Conservation (phyloP, 2,329 filamentous ascomycete species). For the Colletotrichum liaoningense region DNA sequence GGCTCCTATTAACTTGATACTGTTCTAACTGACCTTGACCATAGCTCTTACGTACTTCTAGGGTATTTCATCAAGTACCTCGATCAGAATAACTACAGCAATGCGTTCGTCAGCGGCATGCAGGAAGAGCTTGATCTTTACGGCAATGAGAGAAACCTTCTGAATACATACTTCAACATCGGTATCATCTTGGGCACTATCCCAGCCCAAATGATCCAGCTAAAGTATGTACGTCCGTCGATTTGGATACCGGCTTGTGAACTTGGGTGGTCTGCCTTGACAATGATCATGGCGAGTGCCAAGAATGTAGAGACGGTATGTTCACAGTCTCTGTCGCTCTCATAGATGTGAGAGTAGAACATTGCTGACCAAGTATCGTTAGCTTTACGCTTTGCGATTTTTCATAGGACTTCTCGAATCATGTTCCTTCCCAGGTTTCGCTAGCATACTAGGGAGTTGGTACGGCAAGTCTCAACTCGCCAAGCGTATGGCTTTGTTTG, state of each 20-base stretch:
- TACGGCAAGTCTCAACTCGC: not conserved
- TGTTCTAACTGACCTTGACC: rapidly evolving
- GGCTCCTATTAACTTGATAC: not conserved
- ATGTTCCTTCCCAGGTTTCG: not conserved
- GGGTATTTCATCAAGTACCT: not conserved
- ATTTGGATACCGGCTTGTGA: not conserved
- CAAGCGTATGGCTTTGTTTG: not conserved
- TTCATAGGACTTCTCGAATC: not conserved
- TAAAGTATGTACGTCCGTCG: not conserved
- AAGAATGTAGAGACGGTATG: not conserved
- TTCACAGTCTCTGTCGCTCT: too few relatives aligned
- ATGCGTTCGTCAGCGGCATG: not conserved
- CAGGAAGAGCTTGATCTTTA: not conserved
- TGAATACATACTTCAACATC: not conserved
- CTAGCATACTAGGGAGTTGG: not conserved
- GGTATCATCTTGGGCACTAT: not conserved
- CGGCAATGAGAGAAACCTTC: not conserved
- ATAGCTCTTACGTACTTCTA: not conserved
- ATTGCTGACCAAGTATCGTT: not conserved
- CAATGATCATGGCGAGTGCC: not conserved
- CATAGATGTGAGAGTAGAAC: too few relatives aligned
- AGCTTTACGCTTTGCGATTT: not conserved
- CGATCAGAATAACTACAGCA: not conserved
- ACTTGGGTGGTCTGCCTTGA: not conserved
- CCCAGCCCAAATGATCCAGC: not conserved